A percentile compares a stretch with the other conserved stretches of the same genome.
phyloP scores from a whole-genome alignment of 257 asterid genomes.

The Solanum boliviense region DNA sequence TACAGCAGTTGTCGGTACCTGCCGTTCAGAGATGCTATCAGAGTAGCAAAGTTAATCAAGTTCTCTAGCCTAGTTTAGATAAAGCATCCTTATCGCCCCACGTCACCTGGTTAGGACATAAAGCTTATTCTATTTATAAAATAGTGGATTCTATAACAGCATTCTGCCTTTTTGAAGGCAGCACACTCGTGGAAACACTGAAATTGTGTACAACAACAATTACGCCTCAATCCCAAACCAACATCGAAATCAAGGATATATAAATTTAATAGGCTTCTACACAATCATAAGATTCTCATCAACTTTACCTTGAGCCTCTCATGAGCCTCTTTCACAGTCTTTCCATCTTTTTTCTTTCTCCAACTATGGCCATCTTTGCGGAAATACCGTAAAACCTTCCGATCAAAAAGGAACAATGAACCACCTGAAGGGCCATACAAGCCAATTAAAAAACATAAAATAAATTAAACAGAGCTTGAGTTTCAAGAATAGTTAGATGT shows the following conservation, averaged over 20 bases:
- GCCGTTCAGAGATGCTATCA: not conserved
- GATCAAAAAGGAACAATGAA: conserved; percentile 89
- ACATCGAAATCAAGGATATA: not conserved
- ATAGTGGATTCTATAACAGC: not conserved
- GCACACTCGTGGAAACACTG: not conserved
- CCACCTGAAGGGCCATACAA: conserved; percentile 42
- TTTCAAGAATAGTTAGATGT: not conserved
- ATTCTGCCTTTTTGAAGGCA: not conserved
- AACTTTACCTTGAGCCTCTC: conserved; percentile 80
- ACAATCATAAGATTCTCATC: not conserved
- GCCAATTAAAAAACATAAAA: not conserved
- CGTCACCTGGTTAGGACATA: not conserved
- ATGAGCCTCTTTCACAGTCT: conserved; percentile 92
- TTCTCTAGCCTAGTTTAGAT: not conserved
- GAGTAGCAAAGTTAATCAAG: not conserved
- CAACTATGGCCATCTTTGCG: conserved; percentile 94
- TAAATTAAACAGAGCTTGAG: not conserved
- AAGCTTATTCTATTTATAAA: not conserved
- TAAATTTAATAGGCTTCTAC: not conserved
- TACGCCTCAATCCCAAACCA: not conserved
- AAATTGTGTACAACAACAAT: not conserved
- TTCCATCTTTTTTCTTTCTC: conserved; percentile 94
- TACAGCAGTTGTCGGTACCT: not conserved
- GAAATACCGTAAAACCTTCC: conserved; percentile 78
- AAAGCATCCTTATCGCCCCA: not conserved